Evolutionary conservation across 2,329 filamentous ascomycete genomes (phyloP), one percentile per base, ranked within the genome.

Genomic region (Colletotrichum gloeosporioides): DNA sequence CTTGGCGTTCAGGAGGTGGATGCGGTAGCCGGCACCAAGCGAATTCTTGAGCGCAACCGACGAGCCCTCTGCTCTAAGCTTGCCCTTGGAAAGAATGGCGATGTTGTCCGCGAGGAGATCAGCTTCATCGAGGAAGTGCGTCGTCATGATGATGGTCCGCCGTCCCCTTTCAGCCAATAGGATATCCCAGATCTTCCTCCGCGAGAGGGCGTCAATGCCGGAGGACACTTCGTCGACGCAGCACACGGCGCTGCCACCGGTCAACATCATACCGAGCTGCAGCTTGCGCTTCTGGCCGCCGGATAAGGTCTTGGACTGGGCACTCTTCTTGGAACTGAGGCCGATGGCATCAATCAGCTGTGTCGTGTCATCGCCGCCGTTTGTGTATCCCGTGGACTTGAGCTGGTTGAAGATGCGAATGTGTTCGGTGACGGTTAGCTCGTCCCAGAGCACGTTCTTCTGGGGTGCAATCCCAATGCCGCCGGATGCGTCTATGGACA

Each of bases 251-350:
- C 92, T 94, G 9, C 93, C 94, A 66, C 94, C 94, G 3, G 93
- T 94, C 77, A 96, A 92, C 93, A 95, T 95, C 88, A 95, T 94
- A 2, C 93, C 93, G 6, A 96, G 87, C 82, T 96, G 94, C 8
- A 95, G 87, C 81, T 95, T 95, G 63, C 94, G 87, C 84, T 95
- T 95, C 84, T 95, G 94, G 2, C 94, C 94, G 13, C 94, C 94
- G 61, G 93, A 95, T 3, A 96, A 85, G 5, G 92, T 94, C 79
- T 90, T 90, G 0, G 93, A 88, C 73, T 87, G 86, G 2, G 93
- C 90, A 13, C 89, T 88, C 9, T 89, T 85, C 84, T 96, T 96
- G 62, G 90, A 87, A 9, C 87, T 86, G 3, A 96, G 87, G 79
- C 95, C 94, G 80, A 94, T 94, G 16, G 90, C 89, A 9, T 85